A percentile compares a stretch with the other conserved stretches of the same genome.
phyloP scores from a whole-genome alignment of 495 filamentous ascomycete species.

The Podospora comata region DNA sequence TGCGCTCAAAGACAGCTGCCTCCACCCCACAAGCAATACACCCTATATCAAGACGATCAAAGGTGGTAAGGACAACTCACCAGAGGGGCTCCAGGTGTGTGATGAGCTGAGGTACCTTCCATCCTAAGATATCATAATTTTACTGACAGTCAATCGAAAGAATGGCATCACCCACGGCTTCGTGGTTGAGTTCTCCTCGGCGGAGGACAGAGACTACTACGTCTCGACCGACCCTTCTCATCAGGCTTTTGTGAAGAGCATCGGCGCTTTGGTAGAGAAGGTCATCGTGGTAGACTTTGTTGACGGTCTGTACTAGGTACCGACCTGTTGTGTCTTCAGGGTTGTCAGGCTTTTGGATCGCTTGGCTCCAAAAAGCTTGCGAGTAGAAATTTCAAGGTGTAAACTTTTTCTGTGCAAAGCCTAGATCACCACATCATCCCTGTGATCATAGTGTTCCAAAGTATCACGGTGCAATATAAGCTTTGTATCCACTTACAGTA shows the following conservation, averaged over 20 bases:
- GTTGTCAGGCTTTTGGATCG: not conserved
- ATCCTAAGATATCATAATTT: not conserved
- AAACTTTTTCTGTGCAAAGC: not conserved
- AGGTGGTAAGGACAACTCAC: constrained; percentile 62
- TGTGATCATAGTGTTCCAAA: not conserved
- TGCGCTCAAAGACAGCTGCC: constrained; percentile 43
- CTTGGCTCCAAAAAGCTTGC: not conserved
- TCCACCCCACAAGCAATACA: constrained; percentile 46
- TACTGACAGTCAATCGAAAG: constrained; percentile 32
- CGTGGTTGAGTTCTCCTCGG: constrained; percentile 57
- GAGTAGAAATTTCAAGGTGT: not conserved
- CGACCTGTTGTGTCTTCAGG: too few relatives aligned
- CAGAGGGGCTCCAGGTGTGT: constrained; percentile 60
- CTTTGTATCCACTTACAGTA: too few relatives aligned
- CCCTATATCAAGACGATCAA: constrained; percentile 58
- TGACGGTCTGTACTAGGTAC: constrained; percentile 26
- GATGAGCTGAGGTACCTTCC: too few relatives aligned
- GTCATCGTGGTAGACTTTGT: constrained; percentile 46
- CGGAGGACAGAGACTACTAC: constrained; percentile 58
- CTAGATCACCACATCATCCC: not conserved
- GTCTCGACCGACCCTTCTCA: constrained; percentile 50
- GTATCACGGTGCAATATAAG: too few relatives aligned
- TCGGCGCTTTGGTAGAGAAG: constrained; percentile 38
- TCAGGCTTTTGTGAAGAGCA: constrained; percentile 39
- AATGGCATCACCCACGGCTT: constrained; percentile 58